These are phyloP conservation scores for Fusarium sublunatum DNA, from an alignment of 2,329 filamentous ascomycete species.

Conservation along the genomic window DNA sequence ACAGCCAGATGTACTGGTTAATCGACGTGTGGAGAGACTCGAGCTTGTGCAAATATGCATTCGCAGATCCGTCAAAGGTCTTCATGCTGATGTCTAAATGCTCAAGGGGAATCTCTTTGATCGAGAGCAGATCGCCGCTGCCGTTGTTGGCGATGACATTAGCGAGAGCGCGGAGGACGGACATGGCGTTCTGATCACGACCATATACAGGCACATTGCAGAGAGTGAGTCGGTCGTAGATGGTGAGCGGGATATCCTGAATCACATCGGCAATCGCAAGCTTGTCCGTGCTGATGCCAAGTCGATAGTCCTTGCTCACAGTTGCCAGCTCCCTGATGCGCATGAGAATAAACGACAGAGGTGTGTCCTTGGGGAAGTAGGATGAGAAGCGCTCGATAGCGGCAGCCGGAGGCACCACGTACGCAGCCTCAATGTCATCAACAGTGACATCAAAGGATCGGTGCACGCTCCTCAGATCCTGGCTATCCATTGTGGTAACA, in stretches of 20 bases:
- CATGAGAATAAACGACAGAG: conserved; percentile 84
- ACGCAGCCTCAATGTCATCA: conserved; percentile 75
- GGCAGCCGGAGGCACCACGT: conserved; percentile 76
- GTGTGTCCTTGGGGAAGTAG: conserved; percentile 84
- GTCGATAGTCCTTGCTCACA: conserved; percentile 73
- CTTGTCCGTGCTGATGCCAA: conserved; percentile 69
- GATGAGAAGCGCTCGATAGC: conserved; percentile 80
- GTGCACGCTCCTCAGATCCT: conserved; percentile 73
- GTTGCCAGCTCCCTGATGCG: conserved; percentile 77
- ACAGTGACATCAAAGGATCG: conserved; percentile 72
- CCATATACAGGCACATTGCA: conserved; percentile 74
- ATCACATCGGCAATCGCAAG: conserved; percentile 78
- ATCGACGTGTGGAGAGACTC: conserved; percentile 85
- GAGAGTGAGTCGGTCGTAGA: conserved; percentile 80
- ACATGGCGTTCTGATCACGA: conserved; percentile 59
- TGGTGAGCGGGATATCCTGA: conserved; percentile 75
- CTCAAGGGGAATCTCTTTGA: conserved; percentile 77
- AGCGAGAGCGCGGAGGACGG: conserved; percentile 73
- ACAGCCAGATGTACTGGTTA: conserved; percentile 92
- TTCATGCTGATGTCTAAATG: conserved; percentile 73
- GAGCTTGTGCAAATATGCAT: conserved; percentile 72
- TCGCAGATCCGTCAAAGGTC: conserved; percentile 51
- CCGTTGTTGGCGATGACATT: conserved; percentile 74
- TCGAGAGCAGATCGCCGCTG: conserved; percentile 76
- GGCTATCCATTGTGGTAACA: conserved; percentile 80